These are phyloP conservation scores for Mycotypha africana DNA, from an alignment of 371 early-diverging fungal genomes.

Conservation along the genomic window DNA sequence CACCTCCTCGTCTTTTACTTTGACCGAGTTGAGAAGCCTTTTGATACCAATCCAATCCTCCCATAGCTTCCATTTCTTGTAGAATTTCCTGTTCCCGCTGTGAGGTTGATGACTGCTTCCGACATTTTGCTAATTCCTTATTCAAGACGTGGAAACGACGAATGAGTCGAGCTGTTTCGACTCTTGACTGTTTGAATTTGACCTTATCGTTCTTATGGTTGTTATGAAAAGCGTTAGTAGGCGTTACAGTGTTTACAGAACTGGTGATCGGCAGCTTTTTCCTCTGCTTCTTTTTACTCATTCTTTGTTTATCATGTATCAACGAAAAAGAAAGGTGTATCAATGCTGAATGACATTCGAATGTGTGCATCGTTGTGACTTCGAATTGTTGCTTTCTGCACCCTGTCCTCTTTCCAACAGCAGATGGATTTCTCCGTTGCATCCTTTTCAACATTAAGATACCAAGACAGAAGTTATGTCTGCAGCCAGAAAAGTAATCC, in stretches of 20 bases:
- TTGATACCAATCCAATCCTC: constrained; percentile 88
- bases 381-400: too few species aligned
- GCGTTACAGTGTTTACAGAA: too few species aligned
- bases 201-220: constrained; percentile 5
- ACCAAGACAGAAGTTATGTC: too few species aligned
- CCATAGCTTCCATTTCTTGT: constrained; percentile 71
- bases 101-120: constrained; percentile 4
- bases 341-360: too few species aligned
- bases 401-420: too few species aligned
- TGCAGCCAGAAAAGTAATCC: constrained; percentile 26
- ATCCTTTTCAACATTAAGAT: too few species aligned
- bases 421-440: too few species aligned
- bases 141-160: constrained; percentile 70
- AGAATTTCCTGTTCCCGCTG: constrained; percentile 35
- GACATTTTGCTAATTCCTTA: constrained; percentile 60
- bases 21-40: constrained; percentile 79
- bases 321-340: too few species aligned
- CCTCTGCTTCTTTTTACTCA: constrained; percentile 15
- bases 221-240: too few species aligned
- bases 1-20: constrained; percentile 76
- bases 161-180: constrained; percentile 62
- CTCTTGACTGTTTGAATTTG: constrained; percentile 37
- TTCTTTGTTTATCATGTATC: too few species aligned
- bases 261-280: constrained; percentile 20
- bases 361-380: too few species aligned